Base-by-base conservation (phyloP, 257 asterid species). In the Capsicum pubescens region DNA sequence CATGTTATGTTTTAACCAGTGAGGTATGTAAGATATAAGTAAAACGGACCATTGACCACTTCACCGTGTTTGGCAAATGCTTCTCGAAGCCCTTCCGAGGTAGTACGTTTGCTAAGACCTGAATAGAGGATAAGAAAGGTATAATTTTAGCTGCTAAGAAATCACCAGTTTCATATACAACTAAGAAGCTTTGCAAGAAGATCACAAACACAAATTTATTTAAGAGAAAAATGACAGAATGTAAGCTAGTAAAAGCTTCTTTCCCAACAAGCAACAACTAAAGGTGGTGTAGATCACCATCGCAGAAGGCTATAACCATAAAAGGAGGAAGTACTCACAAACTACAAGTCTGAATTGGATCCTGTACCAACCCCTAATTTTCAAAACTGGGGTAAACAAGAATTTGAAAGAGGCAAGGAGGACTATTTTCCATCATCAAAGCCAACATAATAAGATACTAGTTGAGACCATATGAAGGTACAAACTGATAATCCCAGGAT, bases 21-120 rank as follows among this genome's bases (percentile, higher is more conserved):
- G 63, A 76, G 21, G 21, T 52, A 68, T 8, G 19, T 15, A 39
- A 68, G 54, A 46, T 39, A 68, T 3, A 76, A 76, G 44, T 4
- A 76, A 26, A 54, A 79, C 88, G n/a, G 84, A 95, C 98, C 99
- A 80, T 90, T 87, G 54, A 88, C 88, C 69, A 95, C 93, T 89
- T 91, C 90, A 64, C 99, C 99, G 74, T 90, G 92, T 88, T 92
- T 90, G 54, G 93, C 92, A 87, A 95, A 95, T 84, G 95, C 97
- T 16, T 79, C 85, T 13, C 89, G 90, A 69, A 95, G 99, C 32
- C 95, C 98, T 68, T 95, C 98, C 21, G 91, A 84, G 81, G 98
- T 93, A 16, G 99, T 95, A 46, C 97, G 97, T 86, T 92, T 95
- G 92, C 95, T 95, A 79, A 95, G 98, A 70, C 99, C 99, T 94